These are phyloP conservation scores for Acorus calamus DNA, from an alignment of 106 monocot genomes.

Conservation along the genomic window DNA sequence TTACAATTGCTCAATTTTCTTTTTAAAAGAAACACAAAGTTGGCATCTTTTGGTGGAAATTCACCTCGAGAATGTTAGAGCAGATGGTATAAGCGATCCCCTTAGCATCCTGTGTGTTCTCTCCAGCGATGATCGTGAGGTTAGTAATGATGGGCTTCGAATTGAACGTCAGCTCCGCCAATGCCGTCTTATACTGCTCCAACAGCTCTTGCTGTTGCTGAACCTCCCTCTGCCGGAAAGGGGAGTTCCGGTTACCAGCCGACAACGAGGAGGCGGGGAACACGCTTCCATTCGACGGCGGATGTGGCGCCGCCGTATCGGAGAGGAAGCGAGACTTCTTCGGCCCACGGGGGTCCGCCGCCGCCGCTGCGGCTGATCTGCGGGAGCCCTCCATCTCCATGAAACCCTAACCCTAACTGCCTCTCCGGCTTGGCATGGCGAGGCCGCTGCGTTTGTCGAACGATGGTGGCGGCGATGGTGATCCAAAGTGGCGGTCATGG, in stretches of 20 bases:
- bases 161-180: conserved; percentile 93
- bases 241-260: background rate
- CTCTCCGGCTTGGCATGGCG: too few relatives aligned
- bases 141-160: conserved; percentile 98
- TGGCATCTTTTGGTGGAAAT: too few relatives aligned
- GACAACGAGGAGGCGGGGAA: background rate
- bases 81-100: conserved; percentile 63
- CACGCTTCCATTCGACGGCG: background rate
- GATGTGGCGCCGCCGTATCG: conserved; percentile 1
- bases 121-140: conserved; percentile 96
- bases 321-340: conserved; percentile 34
- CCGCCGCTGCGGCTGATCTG: conserved; percentile 34
- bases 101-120: conserved; percentile 82
- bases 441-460: too few relatives aligned
- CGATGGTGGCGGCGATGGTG: too few relatives aligned
- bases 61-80: conserved; percentile 81
- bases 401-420: conserved; percentile 6
- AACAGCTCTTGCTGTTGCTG: conserved; percentile 62
- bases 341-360: conserved; percentile 9
- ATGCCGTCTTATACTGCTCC: conserved; percentile 70
- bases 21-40: too few relatives aligned
- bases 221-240: background rate
- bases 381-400: conserved; percentile 48
- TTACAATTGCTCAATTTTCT: too few relatives aligned
- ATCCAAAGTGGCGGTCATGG: too few relatives aligned